Evolutionary conservation across 805 yeast genomes (phyloP).

Genomic region (Saccharomycopsis olivae): DNA sequence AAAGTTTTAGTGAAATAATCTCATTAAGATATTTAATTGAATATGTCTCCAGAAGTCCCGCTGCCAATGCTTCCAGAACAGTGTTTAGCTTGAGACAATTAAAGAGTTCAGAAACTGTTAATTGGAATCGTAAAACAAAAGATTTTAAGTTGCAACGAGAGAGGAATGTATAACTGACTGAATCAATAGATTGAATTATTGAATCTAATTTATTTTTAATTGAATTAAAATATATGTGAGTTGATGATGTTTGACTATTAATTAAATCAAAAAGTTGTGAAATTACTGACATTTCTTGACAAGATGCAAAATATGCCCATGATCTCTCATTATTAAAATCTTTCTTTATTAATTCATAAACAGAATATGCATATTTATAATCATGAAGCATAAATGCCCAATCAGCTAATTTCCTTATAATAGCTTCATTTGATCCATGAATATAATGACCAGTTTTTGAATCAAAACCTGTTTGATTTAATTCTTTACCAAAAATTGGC

Average conservation of each 20-base stretch:
- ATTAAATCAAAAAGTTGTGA: constrained; percentile 50
- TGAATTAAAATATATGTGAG: constrained; percentile 31
- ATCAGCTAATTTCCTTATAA: constrained; percentile 76
- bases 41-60: constrained; percentile 29
- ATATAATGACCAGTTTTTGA: constrained; percentile 46
- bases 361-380: constrained; percentile 71
- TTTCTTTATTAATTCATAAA: constrained; percentile 72
- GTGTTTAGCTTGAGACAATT: constrained; percentile 32
- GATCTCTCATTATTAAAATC: constrained; percentile 72
- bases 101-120: constrained; percentile 64
- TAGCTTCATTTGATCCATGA: constrained; percentile 56
- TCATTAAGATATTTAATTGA: constrained; percentile 34
- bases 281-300: constrained; percentile 81
- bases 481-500: background rate
- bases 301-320: constrained; percentile 69
- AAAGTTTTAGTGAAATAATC: constrained; percentile 11
- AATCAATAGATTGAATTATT: constrained; percentile 54
- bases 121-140: constrained; percentile 57
- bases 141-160: constrained; percentile 62
- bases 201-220: constrained; percentile 41
- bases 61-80: constrained; percentile 27
- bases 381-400: constrained; percentile 89
- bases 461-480: too few relatives aligned
- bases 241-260: constrained; percentile 19
- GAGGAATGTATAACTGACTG: constrained; percentile 62